These are phyloP conservation scores for Suillus fuscotomentosus DNA, from an alignment of 768 basidiomycete genomes.

Conservation along the genomic window DNA sequence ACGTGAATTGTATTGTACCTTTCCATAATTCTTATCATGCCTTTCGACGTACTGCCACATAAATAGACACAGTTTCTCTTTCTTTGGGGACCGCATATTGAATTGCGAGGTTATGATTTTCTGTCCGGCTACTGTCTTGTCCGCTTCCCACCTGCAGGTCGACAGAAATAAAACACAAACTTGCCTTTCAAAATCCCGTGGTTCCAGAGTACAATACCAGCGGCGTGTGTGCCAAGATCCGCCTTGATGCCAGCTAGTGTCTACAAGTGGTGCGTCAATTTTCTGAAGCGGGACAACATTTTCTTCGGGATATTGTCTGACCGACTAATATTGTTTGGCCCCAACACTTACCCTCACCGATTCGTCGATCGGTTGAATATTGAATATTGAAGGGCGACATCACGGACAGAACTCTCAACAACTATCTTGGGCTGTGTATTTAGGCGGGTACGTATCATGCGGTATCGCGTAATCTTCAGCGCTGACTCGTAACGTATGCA, in stretches of 20 bases:
- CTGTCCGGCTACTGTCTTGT: background rate
- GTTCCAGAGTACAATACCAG: background rate
- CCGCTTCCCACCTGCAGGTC: background rate
- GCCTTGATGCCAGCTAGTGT: background rate
- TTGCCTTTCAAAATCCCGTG: background rate
- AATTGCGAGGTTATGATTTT: background rate
- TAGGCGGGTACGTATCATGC: constrained; percentile 31
- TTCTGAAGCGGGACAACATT: background rate
- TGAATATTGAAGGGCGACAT: constrained; percentile 51
- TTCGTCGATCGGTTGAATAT: constrained; percentile 5
- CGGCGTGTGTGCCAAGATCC: too few species aligned
- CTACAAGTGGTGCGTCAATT: background rate
- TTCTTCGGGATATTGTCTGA: background rate
- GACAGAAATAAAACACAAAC: background rate
- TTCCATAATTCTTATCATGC: background rate
- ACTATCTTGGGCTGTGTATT: constrained; percentile 62
- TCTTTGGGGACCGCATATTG: background rate
- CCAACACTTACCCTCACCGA: background rate
- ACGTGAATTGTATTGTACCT: background rate
- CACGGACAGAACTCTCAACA: constrained; percentile 60
- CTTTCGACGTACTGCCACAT: background rate
- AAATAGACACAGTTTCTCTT: background rate
- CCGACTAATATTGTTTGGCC: background rate
- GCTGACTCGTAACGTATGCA: background rate
- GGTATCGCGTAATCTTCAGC: background rate